These are phyloP conservation scores for Daldinia childiae DNA, from an alignment of 495 filamentous ascomycete species.

Conservation along the genomic window DNA sequence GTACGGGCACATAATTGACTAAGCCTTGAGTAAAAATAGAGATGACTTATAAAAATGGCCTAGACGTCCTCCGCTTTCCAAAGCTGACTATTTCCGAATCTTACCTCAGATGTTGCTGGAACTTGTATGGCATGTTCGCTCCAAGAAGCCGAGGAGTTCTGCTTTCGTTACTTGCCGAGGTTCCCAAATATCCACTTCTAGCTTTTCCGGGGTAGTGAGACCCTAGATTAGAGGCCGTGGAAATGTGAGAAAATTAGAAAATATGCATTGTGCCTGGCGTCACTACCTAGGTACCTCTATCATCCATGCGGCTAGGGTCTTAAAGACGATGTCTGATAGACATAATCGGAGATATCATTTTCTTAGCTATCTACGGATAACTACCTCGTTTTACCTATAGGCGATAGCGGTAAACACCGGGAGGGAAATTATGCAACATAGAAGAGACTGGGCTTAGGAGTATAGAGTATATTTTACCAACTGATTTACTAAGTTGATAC, in stretches of 20 bases:
- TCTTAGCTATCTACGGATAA: background rate
- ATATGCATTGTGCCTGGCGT: background rate
- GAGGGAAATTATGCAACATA: background rate
- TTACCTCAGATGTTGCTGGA: constrained; percentile 21
- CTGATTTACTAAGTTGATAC: background rate
- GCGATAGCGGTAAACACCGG: background rate
- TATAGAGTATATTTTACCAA: no score
- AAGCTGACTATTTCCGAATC: constrained; percentile 33
- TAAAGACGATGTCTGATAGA: background rate
- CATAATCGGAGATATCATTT: background rate
- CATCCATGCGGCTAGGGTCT: background rate
- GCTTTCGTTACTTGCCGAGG: background rate
- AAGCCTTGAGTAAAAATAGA: constrained; percentile 20
- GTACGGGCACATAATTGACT: constrained; percentile 4
- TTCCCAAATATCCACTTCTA: background rate
- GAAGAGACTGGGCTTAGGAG: no score
- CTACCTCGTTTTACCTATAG: background rate
- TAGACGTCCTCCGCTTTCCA: background rate
- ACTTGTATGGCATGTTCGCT: background rate
- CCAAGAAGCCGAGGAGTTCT: background rate
- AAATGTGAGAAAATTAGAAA: background rate
- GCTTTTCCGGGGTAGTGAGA: background rate
- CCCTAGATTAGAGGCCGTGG: background rate
- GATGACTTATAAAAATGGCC: background rate
- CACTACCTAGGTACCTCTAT: background rate